phyloP scores from a whole-genome alignment of 805 yeast genomes.

The Cyberlindnera euphorbiae region DNA sequence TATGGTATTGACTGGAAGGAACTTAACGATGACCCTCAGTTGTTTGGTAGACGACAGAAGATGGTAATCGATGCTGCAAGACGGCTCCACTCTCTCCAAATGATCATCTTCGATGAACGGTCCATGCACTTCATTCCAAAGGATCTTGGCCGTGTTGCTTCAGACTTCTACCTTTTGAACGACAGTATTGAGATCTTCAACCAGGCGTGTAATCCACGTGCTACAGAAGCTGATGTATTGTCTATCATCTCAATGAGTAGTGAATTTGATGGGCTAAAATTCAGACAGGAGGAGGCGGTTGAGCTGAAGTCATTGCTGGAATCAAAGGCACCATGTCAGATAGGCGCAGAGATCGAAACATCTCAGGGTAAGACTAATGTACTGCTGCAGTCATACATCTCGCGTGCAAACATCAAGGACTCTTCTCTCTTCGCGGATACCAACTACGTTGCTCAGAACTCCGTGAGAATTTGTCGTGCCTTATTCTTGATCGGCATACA shows the following conservation, averaged over 20 bases:
- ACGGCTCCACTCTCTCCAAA: slow-evolving; percentile 78
- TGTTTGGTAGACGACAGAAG: slow-evolving; percentile 66
- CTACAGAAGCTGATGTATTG: slow-evolving; percentile 88
- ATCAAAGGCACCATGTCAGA: slow-evolving; percentile 67
- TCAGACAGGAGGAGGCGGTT: slow-evolving; percentile 78
- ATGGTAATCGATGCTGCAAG: slow-evolving; percentile 80
- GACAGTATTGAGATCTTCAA: slow-evolving; percentile 88
- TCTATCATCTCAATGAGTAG: slow-evolving; percentile 88
- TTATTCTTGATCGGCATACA: slow-evolving; percentile 81
- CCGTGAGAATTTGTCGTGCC: slow-evolving; percentile 91
- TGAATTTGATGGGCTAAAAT: slow-evolving; percentile 87
- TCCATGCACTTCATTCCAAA: slow-evolving; percentile 77
- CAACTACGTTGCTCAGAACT: slow-evolving; percentile 91
- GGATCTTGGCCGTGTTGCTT: slow-evolving; percentile 90
- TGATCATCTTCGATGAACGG: slow-evolving; percentile 88
- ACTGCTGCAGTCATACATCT: slow-evolving; percentile 81
- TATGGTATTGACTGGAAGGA: slow-evolving; percentile 91
- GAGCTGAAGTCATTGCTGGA: slow-evolving; percentile 66
- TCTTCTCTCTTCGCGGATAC: slow-evolving; percentile 83
- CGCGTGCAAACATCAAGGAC: slow-evolving; percentile 66
- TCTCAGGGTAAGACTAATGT: slow-evolving; percentile 85
- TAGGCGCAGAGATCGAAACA: slow-evolving; percentile 70
- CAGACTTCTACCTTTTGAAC: slow-evolving; percentile 84
- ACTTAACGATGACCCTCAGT: slow-evolving; percentile 73
- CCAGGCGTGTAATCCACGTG: slow-evolving; percentile 73